phyloP scores from a whole-genome alignment of 2,329 filamentous ascomycete species.

The Colletotrichum sp. region DNA sequence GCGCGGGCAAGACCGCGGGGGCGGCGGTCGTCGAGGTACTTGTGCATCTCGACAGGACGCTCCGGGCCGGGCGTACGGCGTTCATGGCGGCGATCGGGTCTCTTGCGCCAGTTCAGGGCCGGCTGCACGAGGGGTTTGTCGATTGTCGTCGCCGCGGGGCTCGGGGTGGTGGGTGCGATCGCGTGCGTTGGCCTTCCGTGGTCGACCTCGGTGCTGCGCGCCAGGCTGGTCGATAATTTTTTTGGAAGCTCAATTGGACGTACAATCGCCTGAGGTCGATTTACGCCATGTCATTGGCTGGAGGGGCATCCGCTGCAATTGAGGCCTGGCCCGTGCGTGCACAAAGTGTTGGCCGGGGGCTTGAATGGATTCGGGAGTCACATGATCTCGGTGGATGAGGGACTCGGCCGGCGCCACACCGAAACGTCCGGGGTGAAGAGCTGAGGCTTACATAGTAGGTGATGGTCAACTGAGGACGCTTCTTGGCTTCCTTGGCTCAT shows the following conservation, averaged over 20 bases:
- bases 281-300: constrained; percentile 7
- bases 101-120: constrained; percentile 17
- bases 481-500: not conserved
- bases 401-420: not conserved
- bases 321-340: not conserved
- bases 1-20: constrained; percentile 35
- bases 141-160: not conserved
- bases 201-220: constrained; percentile 14
- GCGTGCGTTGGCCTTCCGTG: constrained; percentile 4
- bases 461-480: not conserved
- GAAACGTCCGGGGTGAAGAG: not conserved
- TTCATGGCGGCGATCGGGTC: constrained; percentile 48
- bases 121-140: constrained; percentile 11
- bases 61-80: constrained; percentile 58
- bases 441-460: not conserved
- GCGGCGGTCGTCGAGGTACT: constrained; percentile 32
- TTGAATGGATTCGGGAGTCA: not conserved
- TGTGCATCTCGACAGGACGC: constrained; percentile 57
- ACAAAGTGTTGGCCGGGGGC: not conserved
- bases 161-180: not conserved
- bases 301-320: not conserved
- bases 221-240: constrained; percentile 23
- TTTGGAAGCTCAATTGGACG: constrained; percentile 21
- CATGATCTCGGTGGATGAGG: not conserved
- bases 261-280: not conserved